Evolutionary conservation across 1,284 basidiomycete species (phyloP).

Genomic region (Meira nashicola): DNA sequence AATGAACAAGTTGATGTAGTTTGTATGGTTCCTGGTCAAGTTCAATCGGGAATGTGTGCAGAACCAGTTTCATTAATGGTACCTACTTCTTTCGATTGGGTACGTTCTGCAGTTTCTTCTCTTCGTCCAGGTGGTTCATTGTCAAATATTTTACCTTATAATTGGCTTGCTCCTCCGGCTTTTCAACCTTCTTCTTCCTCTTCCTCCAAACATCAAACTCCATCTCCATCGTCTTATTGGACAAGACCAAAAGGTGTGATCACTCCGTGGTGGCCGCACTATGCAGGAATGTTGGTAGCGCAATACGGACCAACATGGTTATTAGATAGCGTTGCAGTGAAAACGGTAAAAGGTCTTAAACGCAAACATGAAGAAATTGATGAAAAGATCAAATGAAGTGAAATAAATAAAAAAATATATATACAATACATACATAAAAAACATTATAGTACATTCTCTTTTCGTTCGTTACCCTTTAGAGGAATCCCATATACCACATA

Average conservation of each 20-base stretch:
- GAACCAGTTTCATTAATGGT: slow-evolving; percentile 10
- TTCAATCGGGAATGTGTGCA: slow-evolving; percentile 17
- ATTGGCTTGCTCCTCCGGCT: no score
- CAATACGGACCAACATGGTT: background rate
- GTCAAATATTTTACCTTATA: no score
- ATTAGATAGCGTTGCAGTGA: slow-evolving; percentile 1
- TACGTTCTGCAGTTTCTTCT: slow-evolving; percentile 7
- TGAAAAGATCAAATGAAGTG: background rate
- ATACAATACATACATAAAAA: background rate
- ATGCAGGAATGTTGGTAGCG: slow-evolving; percentile 9
- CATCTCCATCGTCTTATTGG: no score
- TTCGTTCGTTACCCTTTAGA: background rate
- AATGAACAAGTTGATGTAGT: slow-evolving; percentile 16
- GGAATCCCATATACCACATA: slow-evolving; percentile 4
- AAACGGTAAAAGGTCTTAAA: slow-evolving; percentile 3
- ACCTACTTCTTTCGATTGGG: slow-evolving; percentile 13
- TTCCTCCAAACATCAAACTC: no score
- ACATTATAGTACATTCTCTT: background rate
- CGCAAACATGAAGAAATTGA: slow-evolving; percentile 1
- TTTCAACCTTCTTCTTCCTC: no score
- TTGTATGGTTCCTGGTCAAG: slow-evolving; percentile 18
- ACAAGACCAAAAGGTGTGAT: slow-evolving; percentile 4
- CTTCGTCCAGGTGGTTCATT: slow-evolving; percentile 6
- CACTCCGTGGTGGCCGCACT: slow-evolving; percentile 13
- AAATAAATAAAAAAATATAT: background rate